Base-by-base conservation (phyloP, 2,329 filamentous ascomycete genomes). In the Didymella keratinophila region DNA sequence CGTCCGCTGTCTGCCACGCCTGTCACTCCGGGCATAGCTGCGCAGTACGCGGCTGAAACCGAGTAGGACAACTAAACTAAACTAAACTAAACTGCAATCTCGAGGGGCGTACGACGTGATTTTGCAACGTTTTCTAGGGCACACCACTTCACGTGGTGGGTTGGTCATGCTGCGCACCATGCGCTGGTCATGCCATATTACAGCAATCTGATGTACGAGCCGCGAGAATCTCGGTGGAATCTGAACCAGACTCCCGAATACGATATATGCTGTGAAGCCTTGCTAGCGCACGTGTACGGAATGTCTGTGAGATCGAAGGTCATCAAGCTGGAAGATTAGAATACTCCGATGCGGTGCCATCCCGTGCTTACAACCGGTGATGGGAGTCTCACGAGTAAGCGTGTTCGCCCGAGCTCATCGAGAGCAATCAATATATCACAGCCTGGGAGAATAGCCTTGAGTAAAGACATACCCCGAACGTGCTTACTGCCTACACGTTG, bases 61-160 rank as follows among this genome's bases (percentile, higher is more conserved):
- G n/a, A n/a, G n/a, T n/a, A n/a, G n/a, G n/a, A n/a, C n/a, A n/a
- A n/a, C n/a, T n/a, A n/a, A n/a, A n/a, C n/a, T n/a, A n/a, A n/a
- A n/a, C n/a, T n/a, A n/a, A n/a, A n/a, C n/a, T n/a, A n/a, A n/a
- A n/a, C n/a, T n/a, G n/a, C n/a, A n/a, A n/a, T n/a, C n/a, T n/a
- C n/a, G n/a, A 39, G 32, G 27, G 20, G 10, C 50, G 45, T 51
- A 47, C 45, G 41, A 44, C 49, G 23, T 50, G 39, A 37, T 14
- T 5, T 36, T 44, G 53, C 36, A 47, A 52, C 21, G 34, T 56
- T 51, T 51, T 52, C 42, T 46, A 16, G 30, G 20, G 49, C 55
- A 62, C 57, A 36, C 28, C 46, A 49, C 49, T 55, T 60, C 56
- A 57, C 58, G 58, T 60, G 58, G 52, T 52, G 56, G 52, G 42